Conservation (phyloP, 495 filamentous ascomycete species). For the Achaetomiella virescens region DNA sequence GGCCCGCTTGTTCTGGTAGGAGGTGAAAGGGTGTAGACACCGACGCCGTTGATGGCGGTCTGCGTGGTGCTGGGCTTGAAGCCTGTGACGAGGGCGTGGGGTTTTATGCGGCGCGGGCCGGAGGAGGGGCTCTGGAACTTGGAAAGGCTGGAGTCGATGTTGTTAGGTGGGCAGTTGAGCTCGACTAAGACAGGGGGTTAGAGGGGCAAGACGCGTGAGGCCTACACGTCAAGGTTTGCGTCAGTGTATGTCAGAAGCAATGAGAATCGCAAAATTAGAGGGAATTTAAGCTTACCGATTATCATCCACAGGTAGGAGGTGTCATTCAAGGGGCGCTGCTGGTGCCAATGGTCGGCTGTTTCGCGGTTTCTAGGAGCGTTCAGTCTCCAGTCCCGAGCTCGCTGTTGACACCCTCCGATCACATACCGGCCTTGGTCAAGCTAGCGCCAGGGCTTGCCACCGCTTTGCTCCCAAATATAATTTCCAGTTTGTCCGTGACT, state of each 20-base stretch:
- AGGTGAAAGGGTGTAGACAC: conserved; percentile 33
- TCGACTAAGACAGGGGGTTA: too few species aligned
- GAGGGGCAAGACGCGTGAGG: too few species aligned
- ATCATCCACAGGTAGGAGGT: conserved; percentile 44
- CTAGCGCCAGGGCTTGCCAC: conserved; percentile 34
- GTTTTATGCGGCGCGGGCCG: conserved; percentile 32
- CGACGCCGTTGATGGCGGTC: conserved; percentile 24
- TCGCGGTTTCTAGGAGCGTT: conserved; percentile 24
- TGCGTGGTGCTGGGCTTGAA: conserved; percentile 34
- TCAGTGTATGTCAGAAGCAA: background rate
- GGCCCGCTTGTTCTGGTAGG: conserved; percentile 28
- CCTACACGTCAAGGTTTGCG: conserved; percentile 39
- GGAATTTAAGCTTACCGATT: conserved; percentile 44
- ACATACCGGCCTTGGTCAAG: conserved; percentile 32
- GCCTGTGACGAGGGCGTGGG: conserved; percentile 43
- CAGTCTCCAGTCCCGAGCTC: conserved; percentile 1
- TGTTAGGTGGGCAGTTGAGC: background rate
- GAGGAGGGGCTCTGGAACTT: conserved; percentile 34
- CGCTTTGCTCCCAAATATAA: conserved; percentile 38
- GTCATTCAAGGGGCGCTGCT: conserved; percentile 29
- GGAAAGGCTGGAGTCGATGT: conserved; percentile 25
- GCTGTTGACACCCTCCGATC: background rate
- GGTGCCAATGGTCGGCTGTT: conserved; percentile 39
- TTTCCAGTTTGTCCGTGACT: conserved; percentile 37
- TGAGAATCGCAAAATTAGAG: too few species aligned